These are phyloP conservation scores for Veloboletus limbatus DNA, from an alignment of 1,284 basidiomycete genomes.

Conservation along the genomic window DNA sequence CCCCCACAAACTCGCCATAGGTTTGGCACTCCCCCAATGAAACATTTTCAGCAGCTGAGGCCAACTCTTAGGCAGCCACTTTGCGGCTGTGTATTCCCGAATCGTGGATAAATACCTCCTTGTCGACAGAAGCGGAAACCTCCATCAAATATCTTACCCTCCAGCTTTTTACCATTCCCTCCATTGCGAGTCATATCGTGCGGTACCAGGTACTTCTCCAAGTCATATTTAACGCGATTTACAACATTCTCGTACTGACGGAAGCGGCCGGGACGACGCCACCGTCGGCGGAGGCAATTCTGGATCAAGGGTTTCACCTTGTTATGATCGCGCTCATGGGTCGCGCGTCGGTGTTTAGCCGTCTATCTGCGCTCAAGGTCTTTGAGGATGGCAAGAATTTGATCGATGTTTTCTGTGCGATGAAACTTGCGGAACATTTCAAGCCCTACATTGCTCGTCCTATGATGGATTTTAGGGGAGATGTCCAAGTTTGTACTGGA, in stretches of 20 bases:
- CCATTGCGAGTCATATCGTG: constrained; percentile 76
- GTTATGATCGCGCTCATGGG: constrained; percentile 80
- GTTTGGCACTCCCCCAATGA: constrained; percentile 38
- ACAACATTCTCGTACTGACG: constrained; percentile 64
- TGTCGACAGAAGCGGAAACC: constrained; percentile 88
- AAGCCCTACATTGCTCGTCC: constrained; percentile 66
- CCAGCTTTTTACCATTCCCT: constrained; percentile 87
- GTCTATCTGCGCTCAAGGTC: constrained; percentile 48
- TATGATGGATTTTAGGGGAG: constrained; percentile 71
- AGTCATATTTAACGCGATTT: constrained; percentile 74
- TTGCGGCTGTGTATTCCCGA: constrained; percentile 81
- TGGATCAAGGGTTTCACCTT: constrained; percentile 87
- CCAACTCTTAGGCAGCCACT: constrained; percentile 64
- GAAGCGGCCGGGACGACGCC: constrained; percentile 56
- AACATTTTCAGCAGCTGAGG: constrained; percentile 6
- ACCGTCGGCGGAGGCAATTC: constrained; percentile 79
- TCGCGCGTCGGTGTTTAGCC: constrained; percentile 60
- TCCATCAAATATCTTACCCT: constrained; percentile 91
- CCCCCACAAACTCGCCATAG: constrained; percentile 75
- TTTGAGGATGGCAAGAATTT: constrained; percentile 63
- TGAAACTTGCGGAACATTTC: constrained; percentile 75
- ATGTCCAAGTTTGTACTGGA: constrained; percentile 54
- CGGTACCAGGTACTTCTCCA: constrained; percentile 71
- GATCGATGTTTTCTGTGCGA: constrained; percentile 68
- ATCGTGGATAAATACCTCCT: constrained; percentile 89